Evolutionary conservation across 2,329 filamentous ascomycete species (phyloP).

Genomic region (Cordyceps tenuipes): DNA sequence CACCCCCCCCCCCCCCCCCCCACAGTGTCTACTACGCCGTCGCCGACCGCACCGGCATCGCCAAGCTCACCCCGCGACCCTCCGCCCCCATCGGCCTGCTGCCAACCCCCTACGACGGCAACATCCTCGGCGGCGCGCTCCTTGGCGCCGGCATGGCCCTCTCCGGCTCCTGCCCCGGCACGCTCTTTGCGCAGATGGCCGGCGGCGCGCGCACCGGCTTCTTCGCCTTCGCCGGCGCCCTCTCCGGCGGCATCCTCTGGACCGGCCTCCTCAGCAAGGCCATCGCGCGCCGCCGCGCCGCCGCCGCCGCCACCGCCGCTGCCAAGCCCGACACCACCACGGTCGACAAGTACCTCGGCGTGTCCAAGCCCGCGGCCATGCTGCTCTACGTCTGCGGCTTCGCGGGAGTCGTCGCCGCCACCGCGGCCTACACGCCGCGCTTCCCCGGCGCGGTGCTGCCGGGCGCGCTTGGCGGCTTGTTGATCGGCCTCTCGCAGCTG

Average conservation of each 20-base stretch:
- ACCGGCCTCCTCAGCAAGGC: conserved; percentile 33
- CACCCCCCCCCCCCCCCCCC: no score
- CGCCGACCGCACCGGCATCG: conserved; percentile 34
- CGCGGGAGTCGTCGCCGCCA: conserved; percentile 31
- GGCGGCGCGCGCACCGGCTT: conserved; percentile 42
- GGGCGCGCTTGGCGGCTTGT: conserved; percentile 46
- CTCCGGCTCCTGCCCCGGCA: conserved; percentile 58
- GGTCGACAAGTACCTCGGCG: conserved; percentile 32
- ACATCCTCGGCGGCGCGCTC: conserved; percentile 53
- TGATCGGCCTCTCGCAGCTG: conserved; percentile 51
- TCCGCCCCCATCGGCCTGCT: conserved; percentile 46
- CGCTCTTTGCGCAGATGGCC: conserved; percentile 52
- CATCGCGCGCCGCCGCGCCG: conserved; percentile 22
- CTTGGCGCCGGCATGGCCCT: conserved; percentile 60
- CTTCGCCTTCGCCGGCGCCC: conserved; percentile 44
- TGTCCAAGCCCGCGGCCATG: conserved; percentile 29
- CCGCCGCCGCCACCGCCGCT: conserved; percentile 17
- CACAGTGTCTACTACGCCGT: conserved; percentile 37
- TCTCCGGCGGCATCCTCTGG: conserved; percentile 48
- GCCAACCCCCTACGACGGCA: conserved; percentile 51
- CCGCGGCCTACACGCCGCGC: conserved; percentile 24
- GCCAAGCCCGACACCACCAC: conserved; percentile 23
- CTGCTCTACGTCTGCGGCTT: conserved; percentile 36
- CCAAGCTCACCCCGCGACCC: conserved; percentile 37
- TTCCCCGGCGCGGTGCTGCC: conserved; percentile 27